Evolutionary conservation across 2,329 filamentous ascomycete species (phyloP).

Genomic region (Pseudonectria buxi): DNA sequence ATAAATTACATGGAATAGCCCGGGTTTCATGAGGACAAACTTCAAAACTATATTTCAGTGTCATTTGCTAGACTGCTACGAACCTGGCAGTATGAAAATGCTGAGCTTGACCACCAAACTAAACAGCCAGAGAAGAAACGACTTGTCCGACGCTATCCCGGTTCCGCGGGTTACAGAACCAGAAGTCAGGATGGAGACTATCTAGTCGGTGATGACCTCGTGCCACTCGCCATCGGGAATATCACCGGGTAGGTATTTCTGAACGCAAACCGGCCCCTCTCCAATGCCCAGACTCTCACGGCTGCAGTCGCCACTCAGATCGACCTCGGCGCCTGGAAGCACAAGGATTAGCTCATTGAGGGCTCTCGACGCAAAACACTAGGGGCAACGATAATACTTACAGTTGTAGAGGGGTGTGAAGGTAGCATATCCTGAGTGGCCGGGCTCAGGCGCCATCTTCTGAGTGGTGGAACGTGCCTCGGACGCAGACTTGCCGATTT

Average conservation of each 20-base stretch:
- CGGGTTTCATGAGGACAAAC: no score
- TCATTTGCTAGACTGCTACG: no score
- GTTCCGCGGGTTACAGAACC: no score
- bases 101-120: no score
- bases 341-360: not conserved
- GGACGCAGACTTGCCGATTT: slow-evolving; percentile 4
- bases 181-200: no score
- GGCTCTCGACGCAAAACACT: no score
- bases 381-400: no score
- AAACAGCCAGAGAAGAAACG: no score
- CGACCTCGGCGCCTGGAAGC: not conserved
- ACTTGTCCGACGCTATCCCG: no score
- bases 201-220: slow-evolving; percentile 7
- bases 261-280: slow-evolving; percentile 3
- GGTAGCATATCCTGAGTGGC: slow-evolving; percentile 6
- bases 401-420: slow-evolving; percentile 7
- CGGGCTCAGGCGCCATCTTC: slow-evolving; percentile 4
- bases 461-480: slow-evolving; percentile 1
- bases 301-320: slow-evolving; percentile 1
- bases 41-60: no score
- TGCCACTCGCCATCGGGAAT: slow-evolving; percentile 5
- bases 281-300: slow-evolving; percentile 1
- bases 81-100: no score
- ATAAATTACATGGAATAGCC: no score
- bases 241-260: slow-evolving; percentile 4